Base-by-base conservation (phyloP, 2,329 filamentous ascomycete species). In the Penicillium olsonii region DNA sequence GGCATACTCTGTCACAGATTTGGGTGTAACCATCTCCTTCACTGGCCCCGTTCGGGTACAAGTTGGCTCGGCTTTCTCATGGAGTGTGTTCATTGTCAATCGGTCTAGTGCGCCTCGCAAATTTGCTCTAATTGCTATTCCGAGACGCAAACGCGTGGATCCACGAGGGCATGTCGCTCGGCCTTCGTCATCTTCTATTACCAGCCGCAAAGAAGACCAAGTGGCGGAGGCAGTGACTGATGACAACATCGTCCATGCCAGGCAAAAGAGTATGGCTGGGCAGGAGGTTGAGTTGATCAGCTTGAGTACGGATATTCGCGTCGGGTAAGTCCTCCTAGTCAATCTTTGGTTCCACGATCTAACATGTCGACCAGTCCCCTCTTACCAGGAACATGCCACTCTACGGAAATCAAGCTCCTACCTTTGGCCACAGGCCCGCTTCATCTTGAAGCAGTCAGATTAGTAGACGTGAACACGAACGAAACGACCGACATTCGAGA, bases 51-150 rank as follows among this genome's bases (percentile, higher is more conserved):
- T 68, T 5, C 69, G 64, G 14, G 77, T 80, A 10, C 62, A 69
- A 8, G 75, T 81, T n/a, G 78, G 78, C 11, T 69, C 76, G 31
- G 68, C 75, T 3, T 84, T 85, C 60, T 70, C 71, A 8, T 82
- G 82, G 76, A 70, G 75, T 33, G 70, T 85, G 4, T 82, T 84
- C 52, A 78, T 84, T 33, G 76, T 84, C 46, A 85, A 85, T 56
- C 76, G 78, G 11, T 83, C 80, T 12, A 65, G 70, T n/a, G 74
- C 75, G 41, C 60, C 72, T 17, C 75, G 80, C 3, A 80, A 80
- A 55, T 75, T 85, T 42, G 78, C 78, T 6, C 69, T 85, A 34
- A 65, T 80, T 17, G 76, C 77, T 1, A 72, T 84, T 14, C 76
- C 79, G 3, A 78, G 73, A 47, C 66, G 76, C 26, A 77, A 73